phyloP scores from a whole-genome alignment of 768 basidiomycete species.

The Rhodocollybia butyracea region DNA sequence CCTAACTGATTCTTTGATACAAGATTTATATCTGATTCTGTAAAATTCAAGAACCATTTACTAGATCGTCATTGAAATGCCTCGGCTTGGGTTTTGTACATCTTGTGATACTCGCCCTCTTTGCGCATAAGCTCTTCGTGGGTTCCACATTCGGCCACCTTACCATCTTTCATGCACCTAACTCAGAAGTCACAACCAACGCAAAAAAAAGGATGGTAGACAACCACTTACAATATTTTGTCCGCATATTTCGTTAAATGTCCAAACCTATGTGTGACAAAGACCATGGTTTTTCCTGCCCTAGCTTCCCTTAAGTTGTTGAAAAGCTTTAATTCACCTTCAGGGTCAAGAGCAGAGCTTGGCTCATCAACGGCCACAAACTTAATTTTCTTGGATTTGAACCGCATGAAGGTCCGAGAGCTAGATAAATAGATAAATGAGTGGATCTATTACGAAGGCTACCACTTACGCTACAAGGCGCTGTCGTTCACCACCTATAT shows the following conservation, averaged over 20 bases:
- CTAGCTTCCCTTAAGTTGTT: constrained; percentile 25
- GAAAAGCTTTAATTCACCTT: constrained; percentile 38
- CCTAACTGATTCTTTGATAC: too few species aligned
- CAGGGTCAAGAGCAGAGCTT: constrained; percentile 43
- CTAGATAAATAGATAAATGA: constrained; percentile 10
- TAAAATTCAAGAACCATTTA: too few species aligned
- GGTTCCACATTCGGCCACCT: constrained; percentile 27
- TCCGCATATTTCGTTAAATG: constrained; percentile 35
- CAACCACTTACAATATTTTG: constrained; percentile 27
- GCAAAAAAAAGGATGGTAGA: neutral
- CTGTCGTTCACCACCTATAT: constrained; percentile 25
- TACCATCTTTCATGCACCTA: constrained; percentile 37
- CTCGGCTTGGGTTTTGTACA: constrained; percentile 32
- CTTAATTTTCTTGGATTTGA: constrained; percentile 23
- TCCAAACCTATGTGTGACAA: constrained; percentile 36
- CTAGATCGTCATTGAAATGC: constrained; percentile 25
- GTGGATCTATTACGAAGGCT: neutral
- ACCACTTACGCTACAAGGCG: constrained; percentile 26
- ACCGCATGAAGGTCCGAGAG: constrained; percentile 28
- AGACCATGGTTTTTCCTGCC: constrained; percentile 36
- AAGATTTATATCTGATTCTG: too few species aligned
- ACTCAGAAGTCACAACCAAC: neutral
- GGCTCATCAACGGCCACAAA: constrained; percentile 48
- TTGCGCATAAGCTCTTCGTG: constrained; percentile 29
- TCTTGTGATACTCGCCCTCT: constrained; percentile 29